Conservation (phyloP, 2,329 filamentous ascomycete species). For the Lasiodiplodia sp. region DNA sequence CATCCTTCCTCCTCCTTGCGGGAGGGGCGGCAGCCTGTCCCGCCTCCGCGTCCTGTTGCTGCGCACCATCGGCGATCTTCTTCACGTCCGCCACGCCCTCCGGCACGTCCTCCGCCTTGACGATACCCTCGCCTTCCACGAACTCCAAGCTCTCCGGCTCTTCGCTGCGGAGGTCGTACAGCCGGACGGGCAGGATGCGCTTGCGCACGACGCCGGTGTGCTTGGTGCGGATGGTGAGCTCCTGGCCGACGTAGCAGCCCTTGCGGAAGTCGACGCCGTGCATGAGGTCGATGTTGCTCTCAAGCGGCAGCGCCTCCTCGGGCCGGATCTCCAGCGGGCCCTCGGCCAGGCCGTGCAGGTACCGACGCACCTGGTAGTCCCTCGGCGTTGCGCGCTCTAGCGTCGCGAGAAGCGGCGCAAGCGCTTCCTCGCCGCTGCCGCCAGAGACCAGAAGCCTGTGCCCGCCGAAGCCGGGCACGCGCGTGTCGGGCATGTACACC, state of each 20-base stretch:
- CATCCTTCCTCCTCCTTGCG: constrained; percentile 46
- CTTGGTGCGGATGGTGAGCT: constrained; percentile 93
- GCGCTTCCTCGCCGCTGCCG: neutral
- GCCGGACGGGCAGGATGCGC: constrained; percentile 79
- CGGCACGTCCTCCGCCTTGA: constrained; percentile 58
- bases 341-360: constrained; percentile 82
- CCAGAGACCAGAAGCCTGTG: constrained; percentile 28
- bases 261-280: constrained; percentile 90
- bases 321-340: constrained; percentile 79
- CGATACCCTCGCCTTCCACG: constrained; percentile 43
- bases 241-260: constrained; percentile 96
- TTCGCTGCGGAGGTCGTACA: constrained; percentile 61
- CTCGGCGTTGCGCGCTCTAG: neutral
- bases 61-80: constrained; percentile 54
- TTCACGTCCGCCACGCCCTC: constrained; percentile 57
- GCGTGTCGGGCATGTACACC: neutral
- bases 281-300: constrained; percentile 88
- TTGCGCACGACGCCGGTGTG: constrained; percentile 94
- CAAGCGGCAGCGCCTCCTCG: constrained; percentile 79
- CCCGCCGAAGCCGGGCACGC: constrained; percentile 36
- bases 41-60: constrained; percentile 38
- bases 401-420: constrained; percentile 3
- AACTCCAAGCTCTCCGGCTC: constrained; percentile 16
- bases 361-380: constrained; percentile 54
- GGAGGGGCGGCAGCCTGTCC: neutral